Evolutionary conservation across 306 rosid genomes (phyloP), one percentile per base, ranked within the genome.

Genomic region (Rosa persica): DNA sequence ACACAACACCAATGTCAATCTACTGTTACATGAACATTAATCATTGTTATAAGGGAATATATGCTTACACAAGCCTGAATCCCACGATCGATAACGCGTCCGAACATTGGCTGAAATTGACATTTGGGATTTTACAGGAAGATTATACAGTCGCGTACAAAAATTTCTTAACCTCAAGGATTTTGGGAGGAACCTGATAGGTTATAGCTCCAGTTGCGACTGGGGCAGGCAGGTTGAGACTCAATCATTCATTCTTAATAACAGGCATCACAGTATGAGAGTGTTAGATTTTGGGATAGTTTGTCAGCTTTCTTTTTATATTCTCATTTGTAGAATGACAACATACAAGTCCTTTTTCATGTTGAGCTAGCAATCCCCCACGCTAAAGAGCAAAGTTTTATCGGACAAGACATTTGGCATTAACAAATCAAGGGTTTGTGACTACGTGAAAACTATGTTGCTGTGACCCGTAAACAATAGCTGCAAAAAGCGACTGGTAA

Each of bases 401-500:
- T 73, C 7, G 36, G 46, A 62, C 74, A 39, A 42, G 70, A 38
- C 62, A 69, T 58, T 75, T 57, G 3, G 48, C 64, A 69, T 48
- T 79, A 70, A 70, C 65, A 69, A 60, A 61, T 36, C 3, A 60
- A n/a, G 55, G 47, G 43, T n/a, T 46, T 76, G 15, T 13, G 19
- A 40, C 40, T n/a, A 43, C 46, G 23, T 79, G 74, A 52, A 67
- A 70, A 47, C 60, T 75, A 11, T 61, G n/a, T 30, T 46, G 78
- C 57, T 44, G 15, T 9, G 44, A n/a, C 17, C 25, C 61, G 62
- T 42, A 70, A 67, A 75, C 66, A 65, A 73, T n/a, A 75, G 57
- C 61, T 78, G 71, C 62, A 67, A 8, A 69, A 79, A 39, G 78
- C 74, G 85, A 76, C 78, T 44, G 78, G 51, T 73, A 78, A 74